Base-by-base conservation (phyloP, 108 stramenopile species). In the Cyclotella choctawhatcheeana region DNA sequence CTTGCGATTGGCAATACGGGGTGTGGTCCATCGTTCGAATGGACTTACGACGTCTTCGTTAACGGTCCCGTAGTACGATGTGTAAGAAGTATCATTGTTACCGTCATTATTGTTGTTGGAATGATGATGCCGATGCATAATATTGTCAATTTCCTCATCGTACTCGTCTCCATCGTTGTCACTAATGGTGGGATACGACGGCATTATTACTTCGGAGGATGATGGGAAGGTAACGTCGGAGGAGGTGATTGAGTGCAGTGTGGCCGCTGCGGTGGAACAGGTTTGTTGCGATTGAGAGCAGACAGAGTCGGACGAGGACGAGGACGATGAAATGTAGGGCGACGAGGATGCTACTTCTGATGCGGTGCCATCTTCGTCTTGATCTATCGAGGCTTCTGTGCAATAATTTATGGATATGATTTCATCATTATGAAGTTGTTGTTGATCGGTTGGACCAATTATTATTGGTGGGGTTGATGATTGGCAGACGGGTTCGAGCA, bases 1-100 rank as follows among this genome's bases (percentile, higher is more conserved):
- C 30, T 56, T 56, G 1, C 55, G 55, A 56, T 56, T 56, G 29
- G 55, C 55, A 56, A 56, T 56, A 27, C 55, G 16, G 1, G 55
- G 55, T 4, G 55, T 56, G 29, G 55, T 56, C 10, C n/a, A 30
- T 31, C 55, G 27, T 6, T 56, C 5, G 12, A 56, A 7, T 5
- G 51, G 51, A 52, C 51, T 52, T 31, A 30, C 55, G 10, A 3
- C 31, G 13, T 18, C n/a, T n/a, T n/a, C n/a, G n/a, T n/a, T n/a
- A n/a, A n/a, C 10, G 27, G 55, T 1, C 29, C 10, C 12, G 27
- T 14, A 10, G 1, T 31, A n/a, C 29, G n/a, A 48, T n/a, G 55
- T 31, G 29, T 30, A 4, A 31, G 29, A 30, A 6, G 29, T 31
- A 13, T n/a, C n/a, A n/a, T n/a, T n/a, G n/a, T n/a, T n/a, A n/a